Conservation (phyloP, 2,329 filamentous ascomycete species). For the Talaromyces pinophilus region DNA sequence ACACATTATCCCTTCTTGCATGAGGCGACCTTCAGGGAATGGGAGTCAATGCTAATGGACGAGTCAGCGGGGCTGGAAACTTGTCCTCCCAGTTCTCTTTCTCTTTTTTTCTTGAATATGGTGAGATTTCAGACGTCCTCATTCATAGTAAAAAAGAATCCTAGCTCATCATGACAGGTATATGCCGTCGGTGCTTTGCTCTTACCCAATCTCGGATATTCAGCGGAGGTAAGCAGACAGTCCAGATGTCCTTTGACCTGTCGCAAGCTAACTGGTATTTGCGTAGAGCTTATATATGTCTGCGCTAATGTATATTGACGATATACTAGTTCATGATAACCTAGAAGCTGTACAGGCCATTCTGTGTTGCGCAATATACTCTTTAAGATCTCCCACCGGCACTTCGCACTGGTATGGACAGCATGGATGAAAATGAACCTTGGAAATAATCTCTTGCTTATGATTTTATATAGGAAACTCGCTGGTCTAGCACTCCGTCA, state of each 20-base stretch:
- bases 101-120: constrained; percentile 31
- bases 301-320: constrained; percentile 24
- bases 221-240: constrained; percentile 24
- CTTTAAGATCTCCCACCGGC: constrained; percentile 29
- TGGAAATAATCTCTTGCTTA: background rate
- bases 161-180: constrained; percentile 23
- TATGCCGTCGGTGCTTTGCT: constrained; percentile 31
- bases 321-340: constrained; percentile 30
- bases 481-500: constrained; percentile 36
- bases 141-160: background rate
- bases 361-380: constrained; percentile 36
- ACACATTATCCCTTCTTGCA: constrained; percentile 45
- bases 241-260: background rate
- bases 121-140: constrained; percentile 17
- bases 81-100: constrained; percentile 2
- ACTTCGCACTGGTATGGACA: constrained; percentile 32
- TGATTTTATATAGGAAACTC: constrained; percentile 29
- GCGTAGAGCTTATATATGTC: constrained; percentile 25
- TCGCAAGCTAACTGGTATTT: background rate
- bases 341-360: constrained; percentile 39
- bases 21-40: constrained; percentile 34
- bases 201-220: constrained; percentile 24
- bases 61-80: background rate
- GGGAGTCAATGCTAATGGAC: constrained; percentile 24
- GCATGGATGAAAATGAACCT: background rate